phyloP scores from a whole-genome alignment of 192 early-diverging fungal species.

The Mortierella antarctica region DNA sequence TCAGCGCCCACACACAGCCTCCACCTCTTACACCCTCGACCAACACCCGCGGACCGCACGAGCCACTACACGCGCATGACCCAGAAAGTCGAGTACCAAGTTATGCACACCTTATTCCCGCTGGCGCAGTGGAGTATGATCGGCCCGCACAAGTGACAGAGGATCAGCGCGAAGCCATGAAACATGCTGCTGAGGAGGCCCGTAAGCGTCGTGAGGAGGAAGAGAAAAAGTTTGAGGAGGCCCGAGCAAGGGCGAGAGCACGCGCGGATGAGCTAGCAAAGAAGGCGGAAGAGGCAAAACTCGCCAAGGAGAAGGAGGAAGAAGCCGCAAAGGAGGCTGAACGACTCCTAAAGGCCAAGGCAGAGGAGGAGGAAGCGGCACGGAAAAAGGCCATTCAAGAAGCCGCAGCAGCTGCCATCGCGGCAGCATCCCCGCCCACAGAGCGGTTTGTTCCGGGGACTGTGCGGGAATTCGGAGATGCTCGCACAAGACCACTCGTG shows the following conservation, averaged over 20 bases:
- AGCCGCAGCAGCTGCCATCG: not conserved
- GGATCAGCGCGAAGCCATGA: conserved; percentile 44
- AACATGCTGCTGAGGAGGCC: conserved; percentile 38
- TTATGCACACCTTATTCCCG: conserved; percentile 5
- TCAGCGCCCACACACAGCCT: not conserved
- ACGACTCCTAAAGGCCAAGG: not conserved
- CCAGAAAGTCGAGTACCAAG: not conserved
- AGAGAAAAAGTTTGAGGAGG: conserved; percentile 28
- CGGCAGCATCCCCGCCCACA: not conserved
- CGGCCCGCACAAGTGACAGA: conserved; percentile 25
- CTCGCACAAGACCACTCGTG: not conserved
- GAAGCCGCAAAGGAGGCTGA: conserved; percentile 24
- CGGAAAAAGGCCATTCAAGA: not conserved
- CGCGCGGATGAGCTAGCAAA: conserved; percentile 28
- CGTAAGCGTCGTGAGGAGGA: conserved; percentile 39
- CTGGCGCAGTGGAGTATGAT: conserved; percentile 9
- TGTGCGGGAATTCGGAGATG: conserved; percentile 9
- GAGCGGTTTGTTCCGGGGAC: not conserved
- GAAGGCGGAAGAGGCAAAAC: conserved; percentile 14
- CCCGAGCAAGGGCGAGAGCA: conserved; percentile 32
- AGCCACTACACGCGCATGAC: conserved; percentile 5
- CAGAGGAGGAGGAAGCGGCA: conserved; percentile 10
- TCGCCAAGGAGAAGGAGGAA: conserved; percentile 26
- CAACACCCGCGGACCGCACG: not conserved
- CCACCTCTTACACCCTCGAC: conserved; percentile 3